Evolutionary conservation across 192 early-diverging fungal genomes (phyloP).

Genomic region (Borealophlyctis nickersoniae): DNA sequence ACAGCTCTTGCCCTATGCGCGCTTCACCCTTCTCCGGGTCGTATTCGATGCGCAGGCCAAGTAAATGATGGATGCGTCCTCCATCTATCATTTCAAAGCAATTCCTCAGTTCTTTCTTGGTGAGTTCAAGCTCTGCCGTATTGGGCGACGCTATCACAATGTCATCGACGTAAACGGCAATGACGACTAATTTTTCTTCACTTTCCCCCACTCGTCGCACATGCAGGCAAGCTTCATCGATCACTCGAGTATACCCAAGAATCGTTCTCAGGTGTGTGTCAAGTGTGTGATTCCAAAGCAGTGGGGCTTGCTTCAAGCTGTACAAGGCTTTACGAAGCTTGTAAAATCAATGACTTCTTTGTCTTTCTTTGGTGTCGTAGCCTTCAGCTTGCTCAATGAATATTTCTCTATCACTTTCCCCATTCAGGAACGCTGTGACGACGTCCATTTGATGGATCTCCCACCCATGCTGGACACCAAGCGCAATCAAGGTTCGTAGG

Average conservation of each 20-base stretch:
- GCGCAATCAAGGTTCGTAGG: slow-evolving; percentile 17
- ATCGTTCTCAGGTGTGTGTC: slow-evolving; percentile 3
- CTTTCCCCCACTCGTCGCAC: background rate
- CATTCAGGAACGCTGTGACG: slow-evolving; percentile 33
- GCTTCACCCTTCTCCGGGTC: no score
- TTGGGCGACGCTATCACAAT: background rate
- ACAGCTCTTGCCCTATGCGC: no score
- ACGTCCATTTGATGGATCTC: slow-evolving; percentile 36
- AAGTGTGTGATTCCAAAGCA: slow-evolving; percentile 15
- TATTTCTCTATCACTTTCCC: slow-evolving; percentile 21
- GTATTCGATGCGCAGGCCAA: no score
- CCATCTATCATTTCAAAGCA: no score
- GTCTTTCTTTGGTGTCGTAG: background rate
- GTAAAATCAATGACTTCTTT: no score
- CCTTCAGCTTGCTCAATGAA: slow-evolving; percentile 30
- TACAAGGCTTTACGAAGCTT: slow-evolving; percentile 17
- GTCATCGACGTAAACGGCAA: slow-evolving; percentile 43
- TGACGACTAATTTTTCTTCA: slow-evolving; percentile 3
- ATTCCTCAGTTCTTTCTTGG: no score
- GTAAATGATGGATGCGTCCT: no score
- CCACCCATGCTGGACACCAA: slow-evolving; percentile 9
- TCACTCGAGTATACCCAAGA: background rate
- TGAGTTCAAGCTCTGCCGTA: background rate
- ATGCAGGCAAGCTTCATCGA: slow-evolving; percentile 15
- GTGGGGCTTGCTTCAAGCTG: slow-evolving; percentile 20